Conservation (phyloP, 148 eudicot genomes). For the Rhododendron vialii region DNA sequence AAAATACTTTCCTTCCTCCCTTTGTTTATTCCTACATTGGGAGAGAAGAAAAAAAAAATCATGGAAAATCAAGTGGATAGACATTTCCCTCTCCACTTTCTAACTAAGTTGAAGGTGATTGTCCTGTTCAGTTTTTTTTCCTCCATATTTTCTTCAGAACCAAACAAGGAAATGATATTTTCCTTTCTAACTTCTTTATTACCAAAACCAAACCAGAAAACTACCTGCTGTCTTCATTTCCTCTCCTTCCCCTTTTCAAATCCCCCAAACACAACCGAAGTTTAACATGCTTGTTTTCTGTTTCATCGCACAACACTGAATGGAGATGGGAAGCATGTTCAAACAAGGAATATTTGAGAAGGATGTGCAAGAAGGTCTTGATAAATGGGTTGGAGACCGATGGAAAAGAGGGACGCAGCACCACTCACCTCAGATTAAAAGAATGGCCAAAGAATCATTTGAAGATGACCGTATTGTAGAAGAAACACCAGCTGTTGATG, state of each 20-base stretch:
- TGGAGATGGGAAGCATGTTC: slow-evolving; percentile 65
- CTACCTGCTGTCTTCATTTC: neutral
- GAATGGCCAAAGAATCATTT: slow-evolving; percentile 9
- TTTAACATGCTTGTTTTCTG: neutral
- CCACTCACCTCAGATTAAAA: neutral
- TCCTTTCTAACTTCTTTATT: neutral
- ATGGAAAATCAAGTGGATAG: neutral
- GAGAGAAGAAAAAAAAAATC: neutral
- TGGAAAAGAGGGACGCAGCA: slow-evolving; percentile 10
- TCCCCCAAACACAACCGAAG: neutral
- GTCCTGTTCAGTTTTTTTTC: neutral
- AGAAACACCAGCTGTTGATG: slow-evolving; percentile 4
- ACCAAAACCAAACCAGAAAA: neutral
- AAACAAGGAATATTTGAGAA: slow-evolving; percentile 32
- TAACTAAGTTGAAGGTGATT: neutral
- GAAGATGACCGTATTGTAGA: slow-evolving; percentile 5
- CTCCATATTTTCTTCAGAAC: neutral
- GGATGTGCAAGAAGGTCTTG: neutral
- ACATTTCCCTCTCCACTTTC: neutral
- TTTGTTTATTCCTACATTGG: neutral
- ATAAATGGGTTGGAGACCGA: slow-evolving; percentile 30
- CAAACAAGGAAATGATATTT: neutral
- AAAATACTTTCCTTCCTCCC: neutral
- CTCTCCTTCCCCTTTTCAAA: neutral
- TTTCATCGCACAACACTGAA: neutral